Evolutionary conservation across 768 basidiomycete genomes (phyloP).

Genomic region (Dentipellis sp.): DNA sequence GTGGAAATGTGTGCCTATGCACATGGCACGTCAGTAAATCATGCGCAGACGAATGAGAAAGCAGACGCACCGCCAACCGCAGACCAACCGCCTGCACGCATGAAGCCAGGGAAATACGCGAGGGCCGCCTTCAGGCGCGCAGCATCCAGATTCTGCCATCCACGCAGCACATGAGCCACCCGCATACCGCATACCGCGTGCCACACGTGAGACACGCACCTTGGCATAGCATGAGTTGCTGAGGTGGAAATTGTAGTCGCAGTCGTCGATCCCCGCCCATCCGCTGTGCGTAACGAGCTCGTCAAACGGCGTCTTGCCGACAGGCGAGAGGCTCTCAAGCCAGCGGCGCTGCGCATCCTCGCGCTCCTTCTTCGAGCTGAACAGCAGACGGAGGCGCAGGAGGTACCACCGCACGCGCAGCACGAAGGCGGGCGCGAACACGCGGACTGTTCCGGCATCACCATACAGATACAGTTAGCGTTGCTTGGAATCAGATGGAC

Average conservation of each 20-base stretch:
- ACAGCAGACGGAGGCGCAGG: slow-evolving; percentile 2
- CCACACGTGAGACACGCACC: slow-evolving; percentile 24
- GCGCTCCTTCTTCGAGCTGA: slow-evolving; percentile 1
- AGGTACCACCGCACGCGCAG: slow-evolving; percentile 1
- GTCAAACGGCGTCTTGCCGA: slow-evolving; percentile 17
- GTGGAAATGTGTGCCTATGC: slow-evolving; percentile 52
- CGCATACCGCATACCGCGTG: too few relatives aligned
- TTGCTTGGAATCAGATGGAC: neutral
- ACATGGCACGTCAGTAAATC: neutral
- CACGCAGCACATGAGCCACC: neutral
- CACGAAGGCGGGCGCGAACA: slow-evolving; percentile 5
- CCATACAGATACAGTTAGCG: neutral
- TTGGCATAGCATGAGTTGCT: slow-evolving; percentile 80
- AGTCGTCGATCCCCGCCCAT: slow-evolving; percentile 30
- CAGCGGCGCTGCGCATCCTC: slow-evolving; percentile 1
- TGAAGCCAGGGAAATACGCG: slow-evolving; percentile 45
- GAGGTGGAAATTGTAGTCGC: slow-evolving; percentile 66
- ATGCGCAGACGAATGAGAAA: neutral
- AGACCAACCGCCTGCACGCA: slow-evolving; percentile 51
- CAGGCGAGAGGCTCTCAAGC: slow-evolving; percentile 12
- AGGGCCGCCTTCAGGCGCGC: slow-evolving; percentile 38
- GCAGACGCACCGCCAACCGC: slow-evolving; percentile 35
- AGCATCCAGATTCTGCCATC: slow-evolving; percentile 23
- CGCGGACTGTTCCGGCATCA: neutral
- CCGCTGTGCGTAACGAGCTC: slow-evolving; percentile 7